A percentile compares a stretch with the other conserved stretches of the same genome.
phyloP scores from a whole-genome alignment of 805 yeast genomes.

The Spathaspora sp. region DNA sequence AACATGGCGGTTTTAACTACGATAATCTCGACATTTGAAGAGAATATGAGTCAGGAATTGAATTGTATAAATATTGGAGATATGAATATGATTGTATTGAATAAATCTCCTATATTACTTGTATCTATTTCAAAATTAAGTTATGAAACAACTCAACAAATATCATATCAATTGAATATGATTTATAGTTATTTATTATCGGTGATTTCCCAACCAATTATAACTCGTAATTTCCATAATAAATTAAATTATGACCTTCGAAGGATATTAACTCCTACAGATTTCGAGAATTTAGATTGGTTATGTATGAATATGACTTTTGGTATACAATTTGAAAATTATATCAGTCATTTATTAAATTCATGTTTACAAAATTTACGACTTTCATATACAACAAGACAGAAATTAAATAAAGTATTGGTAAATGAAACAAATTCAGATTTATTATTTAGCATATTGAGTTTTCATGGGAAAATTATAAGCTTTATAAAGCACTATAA shows the following conservation, averaged over 20 bases:
- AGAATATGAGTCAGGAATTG: slow-evolving; percentile 34
- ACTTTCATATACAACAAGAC: slow-evolving; percentile 55
- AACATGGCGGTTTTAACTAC: slow-evolving; percentile 82
- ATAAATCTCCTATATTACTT: slow-evolving; percentile 66
- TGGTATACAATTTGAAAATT: slow-evolving; percentile 28
- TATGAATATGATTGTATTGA: slow-evolving; percentile 51
- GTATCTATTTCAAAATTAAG: slow-evolving; percentile 59
- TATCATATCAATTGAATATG: slow-evolving; percentile 57
- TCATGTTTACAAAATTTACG: slow-evolving; percentile 31
- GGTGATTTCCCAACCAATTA: slow-evolving; percentile 76
- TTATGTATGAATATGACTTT: slow-evolving; percentile 40
- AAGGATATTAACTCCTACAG: slow-evolving; percentile 70
- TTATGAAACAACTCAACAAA: slow-evolving; percentile 33
- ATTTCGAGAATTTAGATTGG: slow-evolving; percentile 64
- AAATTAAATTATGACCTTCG: slow-evolving; percentile 82
- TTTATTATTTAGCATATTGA: slow-evolving; percentile 71
- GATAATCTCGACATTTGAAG: slow-evolving; percentile 64
- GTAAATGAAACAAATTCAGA: slow-evolving; percentile 23
- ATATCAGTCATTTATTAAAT: slow-evolving; percentile 22
- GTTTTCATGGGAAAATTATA: slow-evolving; percentile 60
- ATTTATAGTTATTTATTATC: slow-evolving; percentile 77
- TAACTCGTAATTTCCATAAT: slow-evolving; percentile 61
- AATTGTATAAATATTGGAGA: slow-evolving; percentile 51
- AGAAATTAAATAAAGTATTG: slow-evolving; percentile 48
- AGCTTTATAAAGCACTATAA: slow-evolving; percentile 66